phyloP scores from a whole-genome alignment of 2,329 filamentous ascomycete species.

The Arachnomyces sp. region DNA sequence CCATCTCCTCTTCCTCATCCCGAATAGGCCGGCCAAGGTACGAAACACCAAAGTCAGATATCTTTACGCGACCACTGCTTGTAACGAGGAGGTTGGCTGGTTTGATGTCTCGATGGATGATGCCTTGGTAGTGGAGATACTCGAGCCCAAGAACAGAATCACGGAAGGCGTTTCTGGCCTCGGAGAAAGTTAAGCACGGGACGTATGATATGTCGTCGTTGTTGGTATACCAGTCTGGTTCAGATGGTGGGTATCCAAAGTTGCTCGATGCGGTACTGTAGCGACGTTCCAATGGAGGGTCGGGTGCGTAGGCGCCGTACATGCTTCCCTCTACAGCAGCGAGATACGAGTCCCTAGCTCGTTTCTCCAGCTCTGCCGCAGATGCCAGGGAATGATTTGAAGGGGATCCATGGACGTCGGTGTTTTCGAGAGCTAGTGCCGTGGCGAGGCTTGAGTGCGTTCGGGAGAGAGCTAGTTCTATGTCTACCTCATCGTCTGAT shows the following conservation, averaged over 20 bases:
- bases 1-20: conserved; percentile 66
- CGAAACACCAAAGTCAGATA: conserved; percentile 96
- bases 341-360: conserved; percentile 23
- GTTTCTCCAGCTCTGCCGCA: conserved; percentile 31
- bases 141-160: conserved; percentile 90
- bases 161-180: conserved; percentile 76
- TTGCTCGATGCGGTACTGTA: conserved; percentile 71
- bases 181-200: conserved; percentile 78
- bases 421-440: conserved; percentile 39
- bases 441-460: conserved; percentile 23
- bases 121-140: conserved; percentile 81
- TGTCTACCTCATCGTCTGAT: conserved; percentile 41
- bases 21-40: conserved; percentile 85
- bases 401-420: conserved; percentile 47
- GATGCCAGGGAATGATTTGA: conserved; percentile 43
- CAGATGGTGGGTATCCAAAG: conserved; percentile 35
- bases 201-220: conserved; percentile 89
- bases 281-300: conserved; percentile 55
- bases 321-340: conserved; percentile 67
- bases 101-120: conserved; percentile 78
- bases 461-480: conserved; percentile 24
- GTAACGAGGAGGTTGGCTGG: conserved; percentile 88
- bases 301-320: conserved; percentile 61
- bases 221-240: conserved; percentile 35
- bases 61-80: conserved; percentile 79